A percentile compares a stretch with the other conserved stretches of the same genome.
phyloP scores from a whole-genome alignment of 2,329 filamentous ascomycete genomes.

The Neofusicoccum cordaticola region DNA sequence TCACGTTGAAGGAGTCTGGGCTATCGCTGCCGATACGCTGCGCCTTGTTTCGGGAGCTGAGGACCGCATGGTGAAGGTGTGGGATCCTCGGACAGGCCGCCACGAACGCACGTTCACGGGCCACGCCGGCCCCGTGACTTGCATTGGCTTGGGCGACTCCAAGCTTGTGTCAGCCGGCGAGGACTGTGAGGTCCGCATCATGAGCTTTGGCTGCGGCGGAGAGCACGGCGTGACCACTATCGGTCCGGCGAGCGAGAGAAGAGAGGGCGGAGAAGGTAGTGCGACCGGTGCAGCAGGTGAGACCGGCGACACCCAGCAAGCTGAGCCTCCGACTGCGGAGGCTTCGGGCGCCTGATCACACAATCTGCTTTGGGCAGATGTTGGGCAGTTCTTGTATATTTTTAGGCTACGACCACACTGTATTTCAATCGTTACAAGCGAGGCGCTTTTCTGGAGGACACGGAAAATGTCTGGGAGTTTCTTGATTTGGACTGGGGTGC shows the following conservation, averaged over 20 bases:
- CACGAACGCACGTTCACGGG: slow-evolving; percentile 92
- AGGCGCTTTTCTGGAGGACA: background rate
- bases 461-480: background rate
- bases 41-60: slow-evolving; percentile 86
- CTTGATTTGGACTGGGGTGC: background rate
- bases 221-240: slow-evolving; percentile 10
- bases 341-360: background rate
- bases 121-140: slow-evolving; percentile 87
- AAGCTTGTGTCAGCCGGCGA: slow-evolving; percentile 89
- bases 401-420: background rate
- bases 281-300: background rate
- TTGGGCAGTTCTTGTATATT: slow-evolving; percentile 4
- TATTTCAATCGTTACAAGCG: background rate
- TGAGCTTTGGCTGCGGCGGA: slow-evolving; percentile 23
- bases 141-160: slow-evolving; percentile 85
- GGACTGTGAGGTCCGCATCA: slow-evolving; percentile 82
- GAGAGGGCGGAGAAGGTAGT: background rate
- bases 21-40: slow-evolving; percentile 81
- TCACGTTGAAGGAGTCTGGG: slow-evolving; percentile 95
- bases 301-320: background rate
- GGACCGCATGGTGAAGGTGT: slow-evolving; percentile 92
- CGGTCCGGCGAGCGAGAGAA: background rate
- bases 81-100: slow-evolving; percentile 87
- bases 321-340: background rate
- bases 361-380: background rate